These are phyloP conservation scores for Metroxylon sagu DNA, from an alignment of 176 grass and related monocot species.

Conservation along the genomic window DNA sequence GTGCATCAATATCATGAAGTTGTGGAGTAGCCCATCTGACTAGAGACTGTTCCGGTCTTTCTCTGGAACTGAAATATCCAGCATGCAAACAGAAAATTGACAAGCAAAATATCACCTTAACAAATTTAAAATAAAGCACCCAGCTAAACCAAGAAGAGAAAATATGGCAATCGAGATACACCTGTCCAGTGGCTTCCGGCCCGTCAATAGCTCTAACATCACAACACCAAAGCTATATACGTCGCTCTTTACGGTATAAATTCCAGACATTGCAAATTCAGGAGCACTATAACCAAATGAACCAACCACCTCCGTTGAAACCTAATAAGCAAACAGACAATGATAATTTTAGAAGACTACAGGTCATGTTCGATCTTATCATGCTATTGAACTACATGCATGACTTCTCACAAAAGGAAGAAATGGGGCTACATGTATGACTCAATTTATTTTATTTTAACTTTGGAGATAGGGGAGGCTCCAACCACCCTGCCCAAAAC, in stretches of 20 bases:
- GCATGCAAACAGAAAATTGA: too few relatives aligned
- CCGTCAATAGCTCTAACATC: conserved; percentile 84
- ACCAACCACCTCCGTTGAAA: conserved; percentile 39
- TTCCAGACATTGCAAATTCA: conserved; percentile 41
- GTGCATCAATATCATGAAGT: conserved; percentile 76
- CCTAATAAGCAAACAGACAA: conserved; percentile 29
- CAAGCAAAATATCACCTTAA: too few relatives aligned
- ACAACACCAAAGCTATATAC: conserved; percentile 95
- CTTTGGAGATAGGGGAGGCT: too few relatives aligned
- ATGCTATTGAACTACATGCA: too few relatives aligned
- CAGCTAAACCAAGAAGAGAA: neutral
- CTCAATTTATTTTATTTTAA: too few relatives aligned
- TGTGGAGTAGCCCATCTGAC: conserved; percentile 73
- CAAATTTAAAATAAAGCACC: too few relatives aligned
- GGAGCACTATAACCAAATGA: conserved; percentile 77
- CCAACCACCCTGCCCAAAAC: too few relatives aligned
- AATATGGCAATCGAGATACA: conserved; percentile 9
- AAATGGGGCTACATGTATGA: too few relatives aligned
- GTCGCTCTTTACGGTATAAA: conserved; percentile 61
- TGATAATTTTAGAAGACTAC: neutral
- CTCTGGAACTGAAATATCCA: conserved; percentile 34
- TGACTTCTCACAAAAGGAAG: too few relatives aligned
- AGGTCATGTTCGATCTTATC: too few relatives aligned
- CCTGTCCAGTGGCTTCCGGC: conserved; percentile 88
- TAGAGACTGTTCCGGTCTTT: conserved; percentile 57